Conservation (phyloP, 768 basidiomycete species). For the Tulasnella sp. region DNA sequence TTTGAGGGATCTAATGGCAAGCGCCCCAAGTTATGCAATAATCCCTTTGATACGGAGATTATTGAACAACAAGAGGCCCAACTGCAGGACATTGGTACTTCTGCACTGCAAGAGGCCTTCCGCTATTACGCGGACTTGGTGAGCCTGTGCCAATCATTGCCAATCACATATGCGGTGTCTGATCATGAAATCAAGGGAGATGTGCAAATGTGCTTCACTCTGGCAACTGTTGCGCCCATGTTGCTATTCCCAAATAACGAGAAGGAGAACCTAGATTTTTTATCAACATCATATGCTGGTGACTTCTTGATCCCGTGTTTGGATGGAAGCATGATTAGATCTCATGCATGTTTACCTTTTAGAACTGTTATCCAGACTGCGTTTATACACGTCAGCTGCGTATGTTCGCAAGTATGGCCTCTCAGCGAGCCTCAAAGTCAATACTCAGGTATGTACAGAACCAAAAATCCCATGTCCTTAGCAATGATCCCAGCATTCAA, state of each 20-base stretch:
- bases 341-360: neutral
- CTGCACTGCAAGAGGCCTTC: slow-evolving; percentile 39
- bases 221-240: slow-evolving; percentile 45
- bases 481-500: neutral
- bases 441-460: slow-evolving; percentile 37
- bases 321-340: neutral
- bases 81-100: slow-evolving; percentile 44
- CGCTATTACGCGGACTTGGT: slow-evolving; percentile 47
- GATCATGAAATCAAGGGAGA: slow-evolving; percentile 45
- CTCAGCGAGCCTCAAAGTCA: slow-evolving; percentile 37
- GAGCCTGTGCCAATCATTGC: neutral
- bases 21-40: too few species aligned
- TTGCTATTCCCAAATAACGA: slow-evolving; percentile 33
- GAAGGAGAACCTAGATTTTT: slow-evolving; percentile 35
- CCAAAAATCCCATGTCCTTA: neutral
- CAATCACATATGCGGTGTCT: neutral
- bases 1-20: neutral
- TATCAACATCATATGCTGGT: slow-evolving; percentile 68
- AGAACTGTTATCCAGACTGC: slow-evolving; percentile 54
- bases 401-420: slow-evolving; percentile 57
- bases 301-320: neutral
- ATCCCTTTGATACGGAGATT: slow-evolving; percentile 1
- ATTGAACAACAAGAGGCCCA: slow-evolving; percentile 34
- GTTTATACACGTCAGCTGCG: slow-evolving; percentile 53
- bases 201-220: slow-evolving; percentile 65